A percentile compares a stretch with the other conserved stretches of the same genome.
Evolutionary conservation across 306 rosid genomes (phyloP).

Genomic region (Amphicarpaea edgeworthii): DNA sequence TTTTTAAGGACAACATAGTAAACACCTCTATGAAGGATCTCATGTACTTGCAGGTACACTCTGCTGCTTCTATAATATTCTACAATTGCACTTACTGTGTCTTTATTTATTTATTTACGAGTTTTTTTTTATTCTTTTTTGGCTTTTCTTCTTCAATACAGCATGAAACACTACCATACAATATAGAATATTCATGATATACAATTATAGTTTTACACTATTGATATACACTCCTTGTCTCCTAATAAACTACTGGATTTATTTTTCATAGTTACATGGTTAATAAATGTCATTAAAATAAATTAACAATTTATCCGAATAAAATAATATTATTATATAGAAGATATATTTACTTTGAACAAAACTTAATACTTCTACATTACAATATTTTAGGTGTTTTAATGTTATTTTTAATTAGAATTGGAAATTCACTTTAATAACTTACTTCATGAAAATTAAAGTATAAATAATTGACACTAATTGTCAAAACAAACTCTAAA

Average conservation of each 20-base stretch:
- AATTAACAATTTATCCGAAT: not conserved
- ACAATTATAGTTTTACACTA: not conserved
- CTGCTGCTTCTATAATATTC: conserved; percentile 33
- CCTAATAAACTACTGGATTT: too few relatives aligned
- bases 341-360: not conserved
- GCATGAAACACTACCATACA: too few relatives aligned
- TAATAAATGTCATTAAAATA: not conserved
- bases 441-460: too few relatives aligned
- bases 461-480: not conserved
- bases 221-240: not conserved
- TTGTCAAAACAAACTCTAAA: not conserved
- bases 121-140: not conserved
- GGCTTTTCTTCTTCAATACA: not conserved
- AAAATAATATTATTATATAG: not conserved
- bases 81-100: not conserved
- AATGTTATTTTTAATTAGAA: too few relatives aligned
- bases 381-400: too few relatives aligned
- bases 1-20: not conserved
- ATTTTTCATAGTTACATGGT: not conserved
- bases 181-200: not conserved
- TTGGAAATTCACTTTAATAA: too few relatives aligned
- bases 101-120: not conserved
- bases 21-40: conserved; percentile 43
- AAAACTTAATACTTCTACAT: not conserved
- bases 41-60: conserved; percentile 47